phyloP scores from a whole-genome alignment of 768 basidiomycete genomes.

The Coprinellus aureogranulatus region DNA sequence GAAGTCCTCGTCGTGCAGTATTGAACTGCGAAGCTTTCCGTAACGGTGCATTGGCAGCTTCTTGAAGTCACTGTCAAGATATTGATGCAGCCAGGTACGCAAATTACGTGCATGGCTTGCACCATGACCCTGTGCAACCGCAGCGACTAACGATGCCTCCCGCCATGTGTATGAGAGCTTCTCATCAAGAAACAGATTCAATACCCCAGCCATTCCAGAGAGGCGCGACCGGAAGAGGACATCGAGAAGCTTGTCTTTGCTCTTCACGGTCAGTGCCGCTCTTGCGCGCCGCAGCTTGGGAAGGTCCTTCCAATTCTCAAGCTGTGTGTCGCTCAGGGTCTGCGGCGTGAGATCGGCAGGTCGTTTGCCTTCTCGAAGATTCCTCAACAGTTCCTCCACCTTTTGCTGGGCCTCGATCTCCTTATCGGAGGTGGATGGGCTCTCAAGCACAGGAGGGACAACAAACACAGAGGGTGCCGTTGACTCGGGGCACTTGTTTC shows the following conservation, averaged over 20 bases:
- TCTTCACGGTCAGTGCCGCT: conserved; percentile 16
- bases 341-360: no score
- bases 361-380: no score
- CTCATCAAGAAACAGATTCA: conserved; percentile 34
- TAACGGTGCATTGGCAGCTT: not conserved
- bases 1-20: conserved; percentile 31
- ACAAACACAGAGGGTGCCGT: no score
- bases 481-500: no score
- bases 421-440: no score
- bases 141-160: conserved; percentile 24
- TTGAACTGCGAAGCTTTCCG: conserved; percentile 4
- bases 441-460: no score
- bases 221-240: conserved; percentile 26
- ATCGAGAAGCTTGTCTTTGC: conserved; percentile 29
- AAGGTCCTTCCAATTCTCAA: conserved; percentile 15
- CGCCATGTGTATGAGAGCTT: conserved; percentile 29
- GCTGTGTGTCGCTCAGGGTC: no score
- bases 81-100: conserved; percentile 29
- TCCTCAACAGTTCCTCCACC: no score
- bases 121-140: conserved; percentile 22
- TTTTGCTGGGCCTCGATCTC: no score
- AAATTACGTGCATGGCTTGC: conserved; percentile 26
- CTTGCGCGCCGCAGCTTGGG: conserved; percentile 16
- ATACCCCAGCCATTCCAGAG: conserved; percentile 27
- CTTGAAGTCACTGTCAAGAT: conserved; percentile 8